Conservation (phyloP, 139 green algal species). For the Coelastrella sp. region DNA sequence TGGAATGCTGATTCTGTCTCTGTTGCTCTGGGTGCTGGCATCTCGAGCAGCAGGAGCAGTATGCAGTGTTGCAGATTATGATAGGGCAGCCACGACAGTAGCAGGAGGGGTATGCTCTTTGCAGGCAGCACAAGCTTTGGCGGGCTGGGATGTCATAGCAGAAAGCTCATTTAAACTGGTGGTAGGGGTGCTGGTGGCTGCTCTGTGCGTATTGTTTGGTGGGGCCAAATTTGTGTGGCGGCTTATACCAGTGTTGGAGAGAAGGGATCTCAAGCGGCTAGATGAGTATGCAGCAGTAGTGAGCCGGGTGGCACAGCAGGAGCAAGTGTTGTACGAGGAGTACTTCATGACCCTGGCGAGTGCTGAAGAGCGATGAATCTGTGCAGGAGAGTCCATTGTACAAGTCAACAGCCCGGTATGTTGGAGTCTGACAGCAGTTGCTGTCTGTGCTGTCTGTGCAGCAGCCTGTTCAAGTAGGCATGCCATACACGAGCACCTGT, state of each 20-base stretch:
- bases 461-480: too few species aligned
- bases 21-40: background rate
- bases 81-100: background rate
- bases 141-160: background rate
- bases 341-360: slow-evolving; percentile 35
- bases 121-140: background rate
- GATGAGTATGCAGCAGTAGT: slow-evolving; percentile 26
- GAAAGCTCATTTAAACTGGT: background rate
- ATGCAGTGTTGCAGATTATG: background rate
- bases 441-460: too few species aligned
- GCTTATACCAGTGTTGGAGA: slow-evolving; percentile 28
- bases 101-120: slow-evolving; percentile 11
- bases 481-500: too few species aligned
- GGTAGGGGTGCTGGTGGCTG: background rate
- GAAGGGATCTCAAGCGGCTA: slow-evolving; percentile 23
- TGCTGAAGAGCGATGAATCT: slow-evolving; percentile 19
- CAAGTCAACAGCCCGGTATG: too few species aligned
- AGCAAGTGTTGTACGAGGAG: slow-evolving; percentile 27
- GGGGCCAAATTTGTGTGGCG: slow-evolving; percentile 29
- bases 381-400: too few species aligned
- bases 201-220: background rate
- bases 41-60: slow-evolving; percentile 20
- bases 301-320: background rate
- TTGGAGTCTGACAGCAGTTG: too few species aligned
- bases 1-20: background rate